Conservation (phyloP, 169 alveolate species). For the Amoebophrya sp. region DNA sequence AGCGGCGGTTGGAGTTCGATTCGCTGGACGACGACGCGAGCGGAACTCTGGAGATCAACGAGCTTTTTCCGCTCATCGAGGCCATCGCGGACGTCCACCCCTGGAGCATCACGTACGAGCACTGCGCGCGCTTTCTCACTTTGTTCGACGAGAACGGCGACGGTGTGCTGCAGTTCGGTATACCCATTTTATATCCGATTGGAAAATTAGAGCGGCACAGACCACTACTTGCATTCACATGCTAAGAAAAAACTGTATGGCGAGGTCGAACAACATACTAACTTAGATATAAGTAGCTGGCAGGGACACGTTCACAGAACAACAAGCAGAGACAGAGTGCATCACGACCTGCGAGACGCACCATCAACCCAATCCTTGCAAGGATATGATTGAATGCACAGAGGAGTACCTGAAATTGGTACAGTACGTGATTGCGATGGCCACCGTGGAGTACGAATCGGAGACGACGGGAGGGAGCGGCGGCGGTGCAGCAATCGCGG, state of each 20-base stretch:
- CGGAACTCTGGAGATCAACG: not conserved
- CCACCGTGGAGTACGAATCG: not conserved
- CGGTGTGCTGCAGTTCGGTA: not conserved
- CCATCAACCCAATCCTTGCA: too few species aligned
- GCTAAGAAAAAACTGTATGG: too few species aligned
- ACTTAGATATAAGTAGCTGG: too few species aligned
- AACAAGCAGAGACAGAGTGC: too few species aligned
- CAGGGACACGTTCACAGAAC: too few species aligned
- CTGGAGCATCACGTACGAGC: slow-evolving; percentile 4
- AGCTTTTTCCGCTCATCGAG: not conserved
- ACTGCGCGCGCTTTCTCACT: not conserved
- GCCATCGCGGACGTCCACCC: not conserved
- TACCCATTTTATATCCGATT: too few species aligned
- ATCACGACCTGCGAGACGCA: too few species aligned
- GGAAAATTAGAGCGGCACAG: too few species aligned
- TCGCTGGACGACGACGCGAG: not conserved
- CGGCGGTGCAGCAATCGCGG: not conserved
- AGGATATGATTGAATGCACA: too few species aligned
- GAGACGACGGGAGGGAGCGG: not conserved
- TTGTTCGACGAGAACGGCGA: not conserved
- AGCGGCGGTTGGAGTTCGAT: not conserved
- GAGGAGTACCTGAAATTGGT: not conserved
- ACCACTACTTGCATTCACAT: too few species aligned
- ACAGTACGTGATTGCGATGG: not conserved
- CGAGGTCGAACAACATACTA: too few species aligned